A percentile compares a stretch with the other conserved stretches of the same genome.
Evolutionary conservation across 129 eudicot genomes (phyloP).

Genomic region (Artemisia tridentata): DNA sequence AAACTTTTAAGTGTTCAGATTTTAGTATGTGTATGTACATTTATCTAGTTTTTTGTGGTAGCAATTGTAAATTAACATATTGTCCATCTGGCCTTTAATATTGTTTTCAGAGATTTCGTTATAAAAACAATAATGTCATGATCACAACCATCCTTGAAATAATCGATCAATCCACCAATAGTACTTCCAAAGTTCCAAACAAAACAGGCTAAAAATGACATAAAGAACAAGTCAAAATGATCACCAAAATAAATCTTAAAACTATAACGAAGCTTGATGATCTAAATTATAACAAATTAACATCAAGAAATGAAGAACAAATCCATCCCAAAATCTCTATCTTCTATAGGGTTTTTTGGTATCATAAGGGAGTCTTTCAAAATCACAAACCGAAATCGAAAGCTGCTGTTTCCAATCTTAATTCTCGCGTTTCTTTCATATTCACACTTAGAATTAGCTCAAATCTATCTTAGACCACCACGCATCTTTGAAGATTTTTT

Average conservation of each 20-base stretch:
- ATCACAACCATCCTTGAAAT: neutral
- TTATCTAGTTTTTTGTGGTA: neutral
- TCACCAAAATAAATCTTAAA: no score
- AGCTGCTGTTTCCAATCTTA: conserved; percentile 13
- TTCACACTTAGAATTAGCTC: conserved; percentile 17
- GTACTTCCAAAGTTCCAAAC: neutral
- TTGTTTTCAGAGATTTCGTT: neutral
- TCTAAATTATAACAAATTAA: neutral
- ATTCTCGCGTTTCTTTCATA: conserved; percentile 21
- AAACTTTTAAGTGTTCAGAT: no score
- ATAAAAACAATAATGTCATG: neutral
- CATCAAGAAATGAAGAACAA: conserved; percentile 13
- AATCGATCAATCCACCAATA: neutral
- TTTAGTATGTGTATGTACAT: no score
- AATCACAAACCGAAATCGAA: conserved; percentile 12
- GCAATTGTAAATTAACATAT: neutral
- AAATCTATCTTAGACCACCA: neutral
- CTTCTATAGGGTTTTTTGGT: conserved; percentile 20
- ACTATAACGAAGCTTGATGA: no score
- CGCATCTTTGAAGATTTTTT: neutral
- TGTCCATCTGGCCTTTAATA: neutral
- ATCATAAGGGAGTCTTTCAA: conserved; percentile 20
- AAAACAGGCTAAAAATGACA: neutral
- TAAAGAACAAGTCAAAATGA: neutral
- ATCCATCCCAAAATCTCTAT: conserved; percentile 4